phyloP scores from a whole-genome alignment of 192 early-diverging fungal genomes.

The Podochytrium sp. region DNA sequence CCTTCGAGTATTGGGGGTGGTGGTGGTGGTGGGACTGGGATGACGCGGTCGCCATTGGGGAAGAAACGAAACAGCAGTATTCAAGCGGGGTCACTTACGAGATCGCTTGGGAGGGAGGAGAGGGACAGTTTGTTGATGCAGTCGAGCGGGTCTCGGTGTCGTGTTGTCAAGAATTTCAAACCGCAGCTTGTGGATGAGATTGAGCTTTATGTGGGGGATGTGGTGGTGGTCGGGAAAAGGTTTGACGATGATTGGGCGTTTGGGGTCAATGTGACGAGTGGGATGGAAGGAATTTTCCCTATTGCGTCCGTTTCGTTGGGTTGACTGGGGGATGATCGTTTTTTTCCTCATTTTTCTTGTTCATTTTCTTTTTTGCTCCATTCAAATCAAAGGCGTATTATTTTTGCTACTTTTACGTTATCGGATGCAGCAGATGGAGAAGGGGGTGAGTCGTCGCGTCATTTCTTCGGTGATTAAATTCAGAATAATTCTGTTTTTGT shows the following conservation, averaged over 20 bases:
- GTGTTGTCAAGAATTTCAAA: slow-evolving; percentile 7
- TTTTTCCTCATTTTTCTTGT: no score
- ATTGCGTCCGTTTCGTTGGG: slow-evolving; percentile 50
- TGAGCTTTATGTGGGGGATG: slow-evolving; percentile 8
- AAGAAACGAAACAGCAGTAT: neutral
- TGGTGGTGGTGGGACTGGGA: neutral
- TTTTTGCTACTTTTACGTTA: no score
- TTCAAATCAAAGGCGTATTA: no score
- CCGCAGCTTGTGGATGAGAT: slow-evolving; percentile 12
- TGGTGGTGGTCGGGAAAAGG: slow-evolving; percentile 6
- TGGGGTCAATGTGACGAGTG: slow-evolving; percentile 56
- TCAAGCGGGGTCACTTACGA: neutral
- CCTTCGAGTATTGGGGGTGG: no score
- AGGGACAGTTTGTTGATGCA: neutral
- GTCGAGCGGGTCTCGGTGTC: neutral
- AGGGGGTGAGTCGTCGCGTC: no score
- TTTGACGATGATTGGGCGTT: slow-evolving; percentile 49
- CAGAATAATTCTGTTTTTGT: no score
- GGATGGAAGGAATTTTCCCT: slow-evolving; percentile 58
- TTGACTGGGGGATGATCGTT: no score
- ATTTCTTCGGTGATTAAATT: no score
- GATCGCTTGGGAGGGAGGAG: neutral
- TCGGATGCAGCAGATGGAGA: no score
- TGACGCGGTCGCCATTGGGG: neutral
- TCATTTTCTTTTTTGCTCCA: no score